These are phyloP conservation scores for Pichia inconspicua DNA, from an alignment of 1,139 yeast genomes.

Conservation along the genomic window DNA sequence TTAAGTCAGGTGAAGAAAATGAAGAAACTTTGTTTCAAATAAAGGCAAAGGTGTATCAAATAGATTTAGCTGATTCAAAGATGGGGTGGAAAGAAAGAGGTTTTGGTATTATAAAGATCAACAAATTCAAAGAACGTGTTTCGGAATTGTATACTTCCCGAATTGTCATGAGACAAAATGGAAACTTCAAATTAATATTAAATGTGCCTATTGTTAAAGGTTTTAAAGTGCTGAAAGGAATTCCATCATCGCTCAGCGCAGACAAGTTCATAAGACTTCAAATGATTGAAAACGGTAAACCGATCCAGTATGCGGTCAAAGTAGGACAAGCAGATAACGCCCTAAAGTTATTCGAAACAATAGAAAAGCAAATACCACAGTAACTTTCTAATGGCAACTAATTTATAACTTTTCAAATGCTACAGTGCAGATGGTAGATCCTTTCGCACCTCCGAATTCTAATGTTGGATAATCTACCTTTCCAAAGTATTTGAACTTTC, in stretches of 20 bases:
- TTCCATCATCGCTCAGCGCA: slow-evolving; percentile 70
- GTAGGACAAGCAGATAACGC: slow-evolving; percentile 59
- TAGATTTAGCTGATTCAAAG: slow-evolving; percentile 53
- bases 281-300: slow-evolving; percentile 45
- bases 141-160: slow-evolving; percentile 37
- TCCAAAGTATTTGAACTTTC: slow-evolving; percentile 46
- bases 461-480: slow-evolving; percentile 69
- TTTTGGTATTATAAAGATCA: slow-evolving; percentile 76
- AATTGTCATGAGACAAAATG: slow-evolving; percentile 86
- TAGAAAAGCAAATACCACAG: slow-evolving; percentile 30
- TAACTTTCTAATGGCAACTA: no score
- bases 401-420: slow-evolving; percentile 43
- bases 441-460: slow-evolving; percentile 81
- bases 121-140: slow-evolving; percentile 38
- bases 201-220: slow-evolving; percentile 57
- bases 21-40: slow-evolving; percentile 64
- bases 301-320: slow-evolving; percentile 77
- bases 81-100: slow-evolving; percentile 97
- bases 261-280: slow-evolving; percentile 67
- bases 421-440: slow-evolving; percentile 79
- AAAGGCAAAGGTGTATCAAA: slow-evolving; percentile 72
- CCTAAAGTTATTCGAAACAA: slow-evolving; percentile 46
- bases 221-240: slow-evolving; percentile 64
- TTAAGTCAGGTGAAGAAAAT: slow-evolving; percentile 85
- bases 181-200: slow-evolving; percentile 72